Evolutionary conservation across 2,329 filamentous ascomycete genomes (phyloP), one percentile per base, ranked within the genome.

Genomic region (Ilyonectria sp.): DNA sequence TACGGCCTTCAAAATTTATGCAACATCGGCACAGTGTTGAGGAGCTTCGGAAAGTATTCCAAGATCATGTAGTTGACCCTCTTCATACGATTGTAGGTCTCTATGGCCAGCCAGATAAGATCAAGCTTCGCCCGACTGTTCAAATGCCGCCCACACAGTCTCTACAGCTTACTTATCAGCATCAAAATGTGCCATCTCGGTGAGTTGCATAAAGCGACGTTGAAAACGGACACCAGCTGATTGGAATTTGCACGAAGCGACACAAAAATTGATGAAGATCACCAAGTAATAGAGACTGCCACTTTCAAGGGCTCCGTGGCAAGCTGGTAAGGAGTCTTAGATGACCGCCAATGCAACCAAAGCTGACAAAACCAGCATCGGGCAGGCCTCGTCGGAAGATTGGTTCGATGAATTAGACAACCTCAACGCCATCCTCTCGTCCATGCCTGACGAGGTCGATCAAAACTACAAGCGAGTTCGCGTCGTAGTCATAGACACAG

Each of bases 361-460:
- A 8, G 47, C 59, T 62, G 21, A 56, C 59, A n/a, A 1, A 26
- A 49, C 6, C 52, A 63, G 60, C 21, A 63, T 63, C 52, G 23
- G 40, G 2, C 40, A 33, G 35, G 57, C 56, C 6, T 65, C 65
- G 9, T 47, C 61, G 1, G 23, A 68, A 17, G 35, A 19, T 23
- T 68, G 65, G 65, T 65, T 68, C 13, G 56, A 65, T 4, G 56
- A 65, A 15, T 21, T 68, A 7, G 52, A 65, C 13, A 49, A 57
- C 15, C 50, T 68, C 1, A 68, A 61, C 21, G 13, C 33, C 4
- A 23, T 68, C 6, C 65, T 65, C 33, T 58, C 10, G 2, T 13
- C 19, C 6, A 19, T 57, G 15, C 63, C 50, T 4, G 26, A 19
- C 11, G 61, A 61, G 26, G 40, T 40, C 9, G 61, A 65, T 15